phyloP scores from a whole-genome alignment of 163 green algal species.

The Chloromonas sp. region DNA sequence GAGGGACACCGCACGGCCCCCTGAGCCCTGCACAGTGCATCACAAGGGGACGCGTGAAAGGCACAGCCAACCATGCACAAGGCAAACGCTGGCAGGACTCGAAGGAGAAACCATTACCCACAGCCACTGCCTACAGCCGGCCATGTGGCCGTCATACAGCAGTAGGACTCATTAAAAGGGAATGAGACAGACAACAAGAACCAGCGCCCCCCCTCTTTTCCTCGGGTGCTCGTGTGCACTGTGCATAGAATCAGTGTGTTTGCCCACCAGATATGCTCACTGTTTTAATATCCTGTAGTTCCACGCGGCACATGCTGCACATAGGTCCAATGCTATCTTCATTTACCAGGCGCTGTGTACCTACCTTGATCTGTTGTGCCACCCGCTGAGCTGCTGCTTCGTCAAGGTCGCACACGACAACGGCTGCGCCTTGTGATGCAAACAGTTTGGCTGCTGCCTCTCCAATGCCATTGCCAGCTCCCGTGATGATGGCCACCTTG shows the following conservation, averaged over 20 bases:
- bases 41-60: background rate
- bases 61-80: background rate
- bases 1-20: constrained; percentile 28
- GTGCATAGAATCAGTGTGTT: background rate
- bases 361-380: constrained; percentile 15
- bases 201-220: background rate
- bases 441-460: constrained; percentile 65
- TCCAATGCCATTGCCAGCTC: constrained; percentile 70
- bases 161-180: background rate
- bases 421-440: constrained; percentile 14
- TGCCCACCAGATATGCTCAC: background rate
- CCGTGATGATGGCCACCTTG: constrained; percentile 33
- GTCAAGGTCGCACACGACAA: constrained; percentile 24
- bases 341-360: background rate
- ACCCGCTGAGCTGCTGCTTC: constrained; percentile 17
- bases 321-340: background rate
- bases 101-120: background rate
- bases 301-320: background rate
- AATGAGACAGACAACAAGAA: background rate
- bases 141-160: background rate
- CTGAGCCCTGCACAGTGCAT: constrained; percentile 9
- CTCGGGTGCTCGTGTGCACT: background rate
- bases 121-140: background rate
- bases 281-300: background rate
- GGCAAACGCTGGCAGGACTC: background rate